Evolutionary conservation across 1,284 basidiomycete species (phyloP).

Genomic region (Laetiporus sulphureus): DNA sequence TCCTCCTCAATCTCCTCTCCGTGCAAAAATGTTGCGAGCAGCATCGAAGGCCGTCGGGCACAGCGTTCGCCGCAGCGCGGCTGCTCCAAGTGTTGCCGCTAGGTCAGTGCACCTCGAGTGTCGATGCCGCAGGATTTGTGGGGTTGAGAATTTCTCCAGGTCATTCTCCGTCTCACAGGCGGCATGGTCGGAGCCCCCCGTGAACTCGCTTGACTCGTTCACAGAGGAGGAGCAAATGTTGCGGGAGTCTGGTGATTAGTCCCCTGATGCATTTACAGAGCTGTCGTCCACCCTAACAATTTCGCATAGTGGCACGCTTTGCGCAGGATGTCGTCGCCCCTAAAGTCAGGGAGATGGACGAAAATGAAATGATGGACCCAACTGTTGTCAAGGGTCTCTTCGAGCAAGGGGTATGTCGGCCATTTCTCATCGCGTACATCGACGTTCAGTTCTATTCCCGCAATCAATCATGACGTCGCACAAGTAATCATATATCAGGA

Average conservation of each 20-base stretch:
- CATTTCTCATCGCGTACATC: background rate
- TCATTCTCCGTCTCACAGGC: conserved; percentile 14
- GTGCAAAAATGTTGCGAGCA: no score
- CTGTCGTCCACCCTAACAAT: background rate
- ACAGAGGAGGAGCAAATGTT: conserved; percentile 92
- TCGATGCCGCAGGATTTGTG: no score
- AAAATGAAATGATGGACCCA: conserved; percentile 94
- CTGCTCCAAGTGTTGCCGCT: no score
- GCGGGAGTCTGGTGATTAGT: conserved; percentile 69
- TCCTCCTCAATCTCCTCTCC: no score
- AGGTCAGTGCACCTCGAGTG: no score
- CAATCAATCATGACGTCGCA: no score
- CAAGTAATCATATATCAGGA: no score
- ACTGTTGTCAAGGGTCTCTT: conserved; percentile 86
- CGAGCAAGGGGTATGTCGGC: conserved; percentile 80
- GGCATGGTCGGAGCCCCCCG: conserved; percentile 11
- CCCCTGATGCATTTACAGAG: background rate
- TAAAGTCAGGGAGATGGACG: conserved; percentile 95
- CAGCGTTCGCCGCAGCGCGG: no score
- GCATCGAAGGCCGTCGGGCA: no score
- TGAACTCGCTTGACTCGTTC: conserved; percentile 71
- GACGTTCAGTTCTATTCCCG: no score
- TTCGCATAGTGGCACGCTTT: conserved; percentile 69
- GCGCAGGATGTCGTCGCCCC: conserved; percentile 87
- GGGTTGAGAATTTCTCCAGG: no score